Percentiles rank a stretch among this genome's conserved stretches.
Evolutionary conservation across 2,329 filamentous ascomycete species (phyloP).

Genomic region (Cladosporium colombiae): DNA sequence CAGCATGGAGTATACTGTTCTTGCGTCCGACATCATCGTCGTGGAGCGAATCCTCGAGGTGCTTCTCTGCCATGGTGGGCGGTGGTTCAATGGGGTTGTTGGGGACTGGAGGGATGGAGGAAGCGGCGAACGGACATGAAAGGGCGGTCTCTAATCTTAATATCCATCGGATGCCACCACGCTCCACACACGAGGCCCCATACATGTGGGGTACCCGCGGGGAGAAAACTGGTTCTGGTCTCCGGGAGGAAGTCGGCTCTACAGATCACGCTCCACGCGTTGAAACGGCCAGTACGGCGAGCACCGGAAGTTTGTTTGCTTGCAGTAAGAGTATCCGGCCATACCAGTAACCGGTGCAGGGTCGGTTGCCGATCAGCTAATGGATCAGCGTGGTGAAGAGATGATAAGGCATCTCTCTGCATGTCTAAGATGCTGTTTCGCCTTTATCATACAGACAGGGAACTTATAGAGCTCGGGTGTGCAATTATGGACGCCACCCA

Average conservation of each 20-base stretch:
- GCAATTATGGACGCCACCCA: neutral
- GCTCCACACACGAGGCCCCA: neutral
- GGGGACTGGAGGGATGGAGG: neutral
- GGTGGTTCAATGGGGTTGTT: neutral
- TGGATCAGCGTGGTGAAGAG: neutral
- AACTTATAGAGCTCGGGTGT: neutral
- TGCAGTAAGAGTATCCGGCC: neutral
- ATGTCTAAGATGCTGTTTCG: neutral
- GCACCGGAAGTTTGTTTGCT: neutral
- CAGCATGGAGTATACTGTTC: slow-evolving; percentile 40
- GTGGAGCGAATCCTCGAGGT: neutral
- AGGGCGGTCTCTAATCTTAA: neutral
- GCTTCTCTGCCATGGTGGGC: slow-evolving; percentile 4
- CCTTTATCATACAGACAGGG: neutral
- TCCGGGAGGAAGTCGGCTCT: neutral
- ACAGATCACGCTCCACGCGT: neutral
- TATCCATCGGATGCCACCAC: neutral
- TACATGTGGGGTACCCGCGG: slow-evolving; percentile 1
- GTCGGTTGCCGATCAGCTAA: neutral
- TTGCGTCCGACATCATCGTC: slow-evolving; percentile 34
- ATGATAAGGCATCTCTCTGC: neutral
- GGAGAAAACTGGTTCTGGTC: neutral
- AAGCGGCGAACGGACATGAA: neutral
- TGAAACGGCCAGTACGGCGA: neutral
- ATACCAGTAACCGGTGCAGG: neutral